Base-by-base conservation (phyloP, 768 basidiomycete species). In the Crassisporium funariophilum region DNA sequence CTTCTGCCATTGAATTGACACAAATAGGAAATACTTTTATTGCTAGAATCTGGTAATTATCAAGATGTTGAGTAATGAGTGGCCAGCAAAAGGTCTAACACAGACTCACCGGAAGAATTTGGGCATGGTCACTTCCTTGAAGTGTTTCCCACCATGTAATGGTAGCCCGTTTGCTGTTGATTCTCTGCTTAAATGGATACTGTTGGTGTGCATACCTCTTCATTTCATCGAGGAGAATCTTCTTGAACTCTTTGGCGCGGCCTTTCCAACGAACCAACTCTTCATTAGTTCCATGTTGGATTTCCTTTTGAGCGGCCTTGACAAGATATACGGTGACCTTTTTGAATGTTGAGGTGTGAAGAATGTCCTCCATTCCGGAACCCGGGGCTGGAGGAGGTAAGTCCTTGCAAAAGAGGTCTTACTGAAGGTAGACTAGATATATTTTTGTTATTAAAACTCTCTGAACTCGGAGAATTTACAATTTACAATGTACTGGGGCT, bases 1-100 rank as follows among this genome's bases (percentile, higher is more conserved):
- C 66, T 35, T 66, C 65, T 5, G 62, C 47, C 65, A 68, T 68
- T 0, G 64, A 68, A 45, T 65, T 67, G n/a, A 57, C 63, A 10
- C 57, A 45, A 23, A 64, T 54, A 0, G 61, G 46, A 42, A 60
- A 63, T n/a, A 67, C 50, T 44, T 59, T 60, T n/a, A 61, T 45
- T 36, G 56, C 59, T 21, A 49, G 48, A 12, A 37, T 24, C 48
- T 49, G 19, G 27, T 5, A n/a, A n/a, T n/a, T n/a, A n/a, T n/a
- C n/a, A n/a, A n/a, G n/a, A n/a, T n/a, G n/a, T n/a, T 15, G 36
- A 15, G 22, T 17, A 33, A 13, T 8, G 31, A 27, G 15, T 5
- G 17, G 11, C 25, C 35, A 17, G 27, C 7, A 9, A 9, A 8
- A 29, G 19, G 9, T 33, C 24, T 16, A 13, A 55, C 34, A 13